phyloP scores from a whole-genome alignment of 208 protist genomes.

The Crithidia acanthocephali region DNA sequence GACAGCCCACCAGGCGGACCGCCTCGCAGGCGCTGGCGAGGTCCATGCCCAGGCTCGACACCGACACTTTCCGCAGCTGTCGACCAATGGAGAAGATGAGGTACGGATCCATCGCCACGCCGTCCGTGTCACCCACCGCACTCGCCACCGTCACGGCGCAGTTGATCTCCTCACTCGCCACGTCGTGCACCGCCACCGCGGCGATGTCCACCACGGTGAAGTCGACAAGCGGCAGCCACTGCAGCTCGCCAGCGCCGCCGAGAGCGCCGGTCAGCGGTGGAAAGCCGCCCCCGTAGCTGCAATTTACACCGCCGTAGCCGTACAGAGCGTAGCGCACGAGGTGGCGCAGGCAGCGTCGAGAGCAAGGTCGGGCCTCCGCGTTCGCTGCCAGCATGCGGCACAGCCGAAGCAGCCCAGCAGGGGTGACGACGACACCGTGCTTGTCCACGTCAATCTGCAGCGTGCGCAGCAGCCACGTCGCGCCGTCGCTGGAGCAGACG shows the following conservation, averaged over 20 bases:
- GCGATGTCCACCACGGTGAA: slow-evolving; percentile 76
- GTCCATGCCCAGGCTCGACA: slow-evolving; percentile 57
- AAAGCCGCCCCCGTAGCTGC: slow-evolving; percentile 35
- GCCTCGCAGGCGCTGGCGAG: slow-evolving; percentile 73
- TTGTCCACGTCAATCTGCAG: slow-evolving; percentile 54
- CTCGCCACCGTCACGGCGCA: slow-evolving; percentile 85
- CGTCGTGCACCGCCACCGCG: slow-evolving; percentile 41
- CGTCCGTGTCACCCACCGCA: slow-evolving; percentile 76
- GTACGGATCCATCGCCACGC: slow-evolving; percentile 83
- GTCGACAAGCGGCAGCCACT: slow-evolving; percentile 28
- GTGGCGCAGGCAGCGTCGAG: slow-evolving; percentile 63
- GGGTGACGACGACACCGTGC: slow-evolving; percentile 24
- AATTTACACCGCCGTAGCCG: slow-evolving; percentile 73
- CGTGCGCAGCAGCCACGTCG: slow-evolving; percentile 49
- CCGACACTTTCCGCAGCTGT: slow-evolving; percentile 48
- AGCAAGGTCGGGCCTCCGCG: slow-evolving; percentile 48
- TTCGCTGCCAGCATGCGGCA: slow-evolving; percentile 44
- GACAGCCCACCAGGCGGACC: slow-evolving; percentile 63
- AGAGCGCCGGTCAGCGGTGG: slow-evolving; percentile 39
- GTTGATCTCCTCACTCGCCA: slow-evolving; percentile 66
- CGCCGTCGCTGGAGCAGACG: slow-evolving; percentile 41
- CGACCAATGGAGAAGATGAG: slow-evolving; percentile 78
- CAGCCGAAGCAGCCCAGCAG: slow-evolving; percentile 57
- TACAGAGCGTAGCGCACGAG: slow-evolving; percentile 73
- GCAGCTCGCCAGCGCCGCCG: slow-evolving; percentile 18